Conservation (phyloP, 2,329 filamentous ascomycete genomes). For the Colletotrichum costaricense region DNA sequence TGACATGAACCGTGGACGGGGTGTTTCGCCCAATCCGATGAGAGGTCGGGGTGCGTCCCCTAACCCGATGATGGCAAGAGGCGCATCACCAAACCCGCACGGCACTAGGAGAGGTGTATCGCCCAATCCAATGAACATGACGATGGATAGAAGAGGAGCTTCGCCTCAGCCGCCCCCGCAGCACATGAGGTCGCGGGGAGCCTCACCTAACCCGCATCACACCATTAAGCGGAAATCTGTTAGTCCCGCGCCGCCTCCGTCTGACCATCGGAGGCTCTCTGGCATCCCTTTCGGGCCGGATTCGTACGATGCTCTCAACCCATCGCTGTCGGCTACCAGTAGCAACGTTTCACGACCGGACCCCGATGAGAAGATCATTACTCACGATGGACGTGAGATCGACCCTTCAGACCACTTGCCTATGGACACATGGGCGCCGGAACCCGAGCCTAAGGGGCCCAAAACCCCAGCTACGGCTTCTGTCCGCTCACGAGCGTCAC, state of each 20-base stretch:
- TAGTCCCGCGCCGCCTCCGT: constrained; percentile 72
- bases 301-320: constrained; percentile 80
- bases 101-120: constrained; percentile 51
- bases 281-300: constrained; percentile 80
- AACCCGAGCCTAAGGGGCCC: constrained; percentile 67
- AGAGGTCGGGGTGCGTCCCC: constrained; percentile 21
- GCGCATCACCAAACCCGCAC: constrained; percentile 40
- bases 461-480: constrained; percentile 41
- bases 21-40: constrained; percentile 53
- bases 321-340: constrained; percentile 51
- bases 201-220: constrained; percentile 59
- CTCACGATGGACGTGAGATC: constrained; percentile 79
- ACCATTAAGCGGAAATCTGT: constrained; percentile 78
- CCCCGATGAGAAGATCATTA: constrained; percentile 77
- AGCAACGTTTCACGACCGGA: constrained; percentile 48
- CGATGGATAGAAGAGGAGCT: constrained; percentile 40
- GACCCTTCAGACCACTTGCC: constrained; percentile 86
- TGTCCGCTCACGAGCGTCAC: constrained; percentile 52
- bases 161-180: constrained; percentile 42
- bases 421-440: constrained; percentile 81
- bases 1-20: constrained; percentile 42
- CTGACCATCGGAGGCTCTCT: constrained; percentile 64
- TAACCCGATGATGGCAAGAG: constrained; percentile 57
- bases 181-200: constrained; percentile 53
- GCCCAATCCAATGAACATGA: constrained; percentile 53